Base-by-base conservation (phyloP, 768 basidiomycete genomes). In the Podaxis pistillaris region DNA sequence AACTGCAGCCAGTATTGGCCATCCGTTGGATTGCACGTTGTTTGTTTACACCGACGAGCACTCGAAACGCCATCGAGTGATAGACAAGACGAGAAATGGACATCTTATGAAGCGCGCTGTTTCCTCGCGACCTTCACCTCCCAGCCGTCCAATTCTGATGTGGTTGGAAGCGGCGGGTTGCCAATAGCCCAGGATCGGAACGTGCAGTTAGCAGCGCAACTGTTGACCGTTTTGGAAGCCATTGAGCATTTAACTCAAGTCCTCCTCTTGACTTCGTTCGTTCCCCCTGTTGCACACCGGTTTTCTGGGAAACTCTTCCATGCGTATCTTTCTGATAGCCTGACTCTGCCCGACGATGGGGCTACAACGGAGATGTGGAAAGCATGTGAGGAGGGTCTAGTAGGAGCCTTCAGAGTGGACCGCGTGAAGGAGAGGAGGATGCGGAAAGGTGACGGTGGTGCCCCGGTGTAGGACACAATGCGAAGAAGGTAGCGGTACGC, bases 31-130 rank as follows among this genome's bases (percentile, higher is more conserved):
- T 89, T 15, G 73, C 85, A 2, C 75, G 68, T 26, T 80, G 74
- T 0, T 26, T 80, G 74, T 0, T 72, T 90, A 49, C 78, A 86
- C 59, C 64, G 65, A 8, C 82, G 88, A 17, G 83, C 85, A 30
- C 64, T 77, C 55, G 87, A 85, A 67, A 78, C 75, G 0, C 69
- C 73, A 13, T 84, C 76, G 63, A 84, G 80, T 67, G 87, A 84
- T 13, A 80, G 84, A 44, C 82, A 87, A 63, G 80, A 79, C 65
- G 90, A 90, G 69, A 78, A 83, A 24, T 93, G 91, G 91, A 88
- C 86, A 0, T 78, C 72, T 64, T 74, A 72, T 4, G 91, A 94
- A 70, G 87, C 83, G 2, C 76, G 69, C 2, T 84, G 82, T 28
- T 79, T 91, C 68, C 78, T 93, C 47, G 75, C 82, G 0, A 76